Conservation (phyloP, 345 rosid genomes). For the Hibiscus mutabilis region DNA sequence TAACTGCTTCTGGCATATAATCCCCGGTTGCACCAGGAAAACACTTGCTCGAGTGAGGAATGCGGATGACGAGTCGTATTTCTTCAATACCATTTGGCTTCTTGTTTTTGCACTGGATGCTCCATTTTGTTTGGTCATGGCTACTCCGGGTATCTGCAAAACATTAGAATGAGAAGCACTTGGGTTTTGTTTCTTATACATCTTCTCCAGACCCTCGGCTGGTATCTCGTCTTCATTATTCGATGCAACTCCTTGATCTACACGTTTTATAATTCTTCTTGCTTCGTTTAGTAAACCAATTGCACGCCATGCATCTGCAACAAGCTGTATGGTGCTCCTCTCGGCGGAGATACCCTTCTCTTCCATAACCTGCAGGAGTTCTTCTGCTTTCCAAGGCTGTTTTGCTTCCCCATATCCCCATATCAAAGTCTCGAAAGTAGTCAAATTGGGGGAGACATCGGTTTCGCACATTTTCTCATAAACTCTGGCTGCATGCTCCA, state of each 20-base stretch:
- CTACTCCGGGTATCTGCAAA: slow-evolving; percentile 27
- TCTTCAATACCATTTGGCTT: slow-evolving; percentile 26
- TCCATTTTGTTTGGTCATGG: slow-evolving; percentile 19
- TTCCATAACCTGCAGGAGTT: slow-evolving; percentile 57
- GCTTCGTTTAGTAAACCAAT: slow-evolving; percentile 59
- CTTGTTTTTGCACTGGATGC: slow-evolving; percentile 21
- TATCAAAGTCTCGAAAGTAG: slow-evolving; percentile 78
- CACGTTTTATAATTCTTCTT: slow-evolving; percentile 32
- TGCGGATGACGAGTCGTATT: slow-evolving; percentile 15
- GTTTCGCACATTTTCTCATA: slow-evolving; percentile 54
- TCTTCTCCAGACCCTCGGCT: slow-evolving; percentile 23
- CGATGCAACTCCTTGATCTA: slow-evolving; percentile 17
- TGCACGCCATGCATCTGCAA: slow-evolving; percentile 72
- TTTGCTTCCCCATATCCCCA: slow-evolving; percentile 88
- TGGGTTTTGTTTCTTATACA: slow-evolving; percentile 21
- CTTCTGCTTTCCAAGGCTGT: slow-evolving; percentile 83
- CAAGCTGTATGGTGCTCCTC: slow-evolving; percentile 53
- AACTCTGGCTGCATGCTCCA: slow-evolving; percentile 56
- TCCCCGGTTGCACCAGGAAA: slow-evolving; percentile 21
- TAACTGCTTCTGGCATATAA: slow-evolving; percentile 38
- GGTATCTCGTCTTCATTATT: slow-evolving; percentile 22
- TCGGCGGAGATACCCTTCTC: slow-evolving; percentile 47
- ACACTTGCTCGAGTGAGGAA: slow-evolving; percentile 15
- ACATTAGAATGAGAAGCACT: slow-evolving; percentile 23
- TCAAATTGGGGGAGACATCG: slow-evolving; percentile 56